A percentile compares a stretch with the other conserved stretches of the same genome.
Conservation (phyloP, 75 land plant species). For the Pinus albicaulis region DNA sequence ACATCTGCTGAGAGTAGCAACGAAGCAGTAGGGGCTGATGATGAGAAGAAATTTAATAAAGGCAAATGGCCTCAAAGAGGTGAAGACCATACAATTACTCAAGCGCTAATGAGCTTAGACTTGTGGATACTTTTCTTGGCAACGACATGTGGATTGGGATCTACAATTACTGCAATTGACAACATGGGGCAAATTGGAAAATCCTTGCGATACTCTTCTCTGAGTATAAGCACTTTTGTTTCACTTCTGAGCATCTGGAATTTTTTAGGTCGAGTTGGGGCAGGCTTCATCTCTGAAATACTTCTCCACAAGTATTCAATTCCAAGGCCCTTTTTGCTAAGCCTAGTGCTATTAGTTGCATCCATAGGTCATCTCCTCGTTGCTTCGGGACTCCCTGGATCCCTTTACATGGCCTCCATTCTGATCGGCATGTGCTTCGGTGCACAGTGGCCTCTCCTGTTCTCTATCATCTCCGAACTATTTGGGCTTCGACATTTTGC, state of each 20-base stretch:
- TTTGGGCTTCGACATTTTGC: constrained; percentile 38
- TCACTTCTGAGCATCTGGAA: constrained; percentile 47
- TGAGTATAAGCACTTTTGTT: constrained; percentile 27
- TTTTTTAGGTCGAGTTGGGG: constrained; percentile 31
- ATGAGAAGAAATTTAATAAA: background rate
- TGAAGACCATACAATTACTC: constrained; percentile 19
- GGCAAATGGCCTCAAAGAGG: constrained; percentile 25
- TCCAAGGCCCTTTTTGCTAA: constrained; percentile 21
- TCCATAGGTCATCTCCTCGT: constrained; percentile 23
- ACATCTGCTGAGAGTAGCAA: background rate
- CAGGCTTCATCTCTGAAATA: constrained; percentile 28
- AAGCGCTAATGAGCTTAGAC: constrained; percentile 29
- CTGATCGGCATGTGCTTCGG: constrained; percentile 37
- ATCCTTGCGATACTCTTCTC: constrained; percentile 20
- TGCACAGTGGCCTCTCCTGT: constrained; percentile 40
- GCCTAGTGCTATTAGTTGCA: constrained; percentile 15
- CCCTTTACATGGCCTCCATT: constrained; percentile 30
- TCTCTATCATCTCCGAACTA: constrained; percentile 30
- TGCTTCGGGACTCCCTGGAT: constrained; percentile 19
- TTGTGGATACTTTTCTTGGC: constrained; percentile 32
- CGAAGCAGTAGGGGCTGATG: background rate
- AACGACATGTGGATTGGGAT: constrained; percentile 38
- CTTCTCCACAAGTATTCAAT: constrained; percentile 19
- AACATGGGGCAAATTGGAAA: constrained; percentile 42
- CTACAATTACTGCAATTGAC: constrained; percentile 32